Evolutionary conservation across 495 filamentous ascomycete genomes (phyloP).

Genomic region (Penicillium tannophilum): DNA sequence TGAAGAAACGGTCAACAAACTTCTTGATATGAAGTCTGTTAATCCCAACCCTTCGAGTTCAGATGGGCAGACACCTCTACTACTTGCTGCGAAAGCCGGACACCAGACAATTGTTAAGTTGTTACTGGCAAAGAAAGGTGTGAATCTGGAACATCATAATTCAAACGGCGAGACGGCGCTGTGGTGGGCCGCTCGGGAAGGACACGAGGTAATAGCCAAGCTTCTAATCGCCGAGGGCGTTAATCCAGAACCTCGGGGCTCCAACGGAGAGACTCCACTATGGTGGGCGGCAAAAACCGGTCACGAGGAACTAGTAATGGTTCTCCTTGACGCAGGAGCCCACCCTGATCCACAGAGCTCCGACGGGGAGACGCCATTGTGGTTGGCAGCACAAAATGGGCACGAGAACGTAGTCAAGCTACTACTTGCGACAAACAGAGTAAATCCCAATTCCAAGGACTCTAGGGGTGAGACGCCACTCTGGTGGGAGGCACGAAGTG

Average conservation of each 20-base stretch:
- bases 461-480: not conserved
- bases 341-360: not conserved
- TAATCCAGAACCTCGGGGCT: not conserved
- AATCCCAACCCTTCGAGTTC: not conserved
- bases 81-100: not conserved
- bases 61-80: not conserved
- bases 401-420: not conserved
- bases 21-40: not conserved
- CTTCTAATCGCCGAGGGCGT: not conserved
- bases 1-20: not conserved
- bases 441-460: not conserved
- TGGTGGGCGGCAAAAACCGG: not conserved
- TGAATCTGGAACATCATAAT: not conserved
- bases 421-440: not conserved
- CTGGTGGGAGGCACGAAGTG: not conserved
- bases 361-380: not conserved
- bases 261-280: not conserved
- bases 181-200: not conserved
- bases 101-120: not conserved
- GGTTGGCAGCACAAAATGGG: not conserved
- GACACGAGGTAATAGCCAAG: not conserved
- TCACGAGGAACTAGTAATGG: not conserved
- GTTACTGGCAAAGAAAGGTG: not conserved
- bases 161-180: not conserved
- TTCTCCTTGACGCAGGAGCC: not conserved